Evolutionary conservation across 2,329 filamentous ascomycete genomes (phyloP).

Genomic region (Thielaviopsis populi): DNA sequence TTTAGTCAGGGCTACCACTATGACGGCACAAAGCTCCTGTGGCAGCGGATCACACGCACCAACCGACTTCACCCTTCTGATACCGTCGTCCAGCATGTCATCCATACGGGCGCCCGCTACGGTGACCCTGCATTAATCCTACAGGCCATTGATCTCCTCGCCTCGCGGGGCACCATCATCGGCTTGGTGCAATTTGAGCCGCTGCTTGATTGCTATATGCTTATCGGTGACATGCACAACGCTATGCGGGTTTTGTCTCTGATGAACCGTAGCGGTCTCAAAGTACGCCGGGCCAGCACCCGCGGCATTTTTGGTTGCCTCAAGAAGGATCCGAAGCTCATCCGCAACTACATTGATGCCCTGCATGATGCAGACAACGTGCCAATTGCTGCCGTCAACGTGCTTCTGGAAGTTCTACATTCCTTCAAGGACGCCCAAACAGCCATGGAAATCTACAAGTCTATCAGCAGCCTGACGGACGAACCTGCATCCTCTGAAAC

Average conservation of each 20-base stretch:
- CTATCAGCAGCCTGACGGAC: constrained; percentile 17
- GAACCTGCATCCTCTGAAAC: constrained; percentile 18
- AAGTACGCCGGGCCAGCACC: constrained; percentile 44
- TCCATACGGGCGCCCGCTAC: constrained; percentile 55
- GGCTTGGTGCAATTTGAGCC: constrained; percentile 62
- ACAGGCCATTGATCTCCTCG: constrained; percentile 52
- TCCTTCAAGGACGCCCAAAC: constrained; percentile 14
- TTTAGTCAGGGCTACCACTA: constrained; percentile 51
- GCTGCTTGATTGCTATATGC: constrained; percentile 55
- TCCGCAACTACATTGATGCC: constrained; percentile 37
- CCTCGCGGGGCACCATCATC: constrained; percentile 41
- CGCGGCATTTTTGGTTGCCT: constrained; percentile 46
- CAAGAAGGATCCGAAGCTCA: constrained; percentile 29
- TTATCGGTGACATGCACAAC: constrained; percentile 42
- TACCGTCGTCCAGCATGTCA: constrained; percentile 49
- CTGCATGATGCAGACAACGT: constrained; percentile 30
- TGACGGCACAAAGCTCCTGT: constrained; percentile 51
- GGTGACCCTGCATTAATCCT: constrained; percentile 55
- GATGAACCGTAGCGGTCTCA: constrained; percentile 51
- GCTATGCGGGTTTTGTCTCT: constrained; percentile 57
- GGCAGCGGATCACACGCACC: constrained; percentile 47
- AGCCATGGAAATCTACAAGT: constrained; percentile 17
- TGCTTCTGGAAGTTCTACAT: constrained; percentile 24
- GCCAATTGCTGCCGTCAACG: constrained; percentile 26
- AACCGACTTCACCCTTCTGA: constrained; percentile 34